Percentiles rank a stretch among this genome's conserved stretches.
Conservation (phyloP, 2,329 filamentous ascomycete species). For the Pseudopyricularia javanii region DNA sequence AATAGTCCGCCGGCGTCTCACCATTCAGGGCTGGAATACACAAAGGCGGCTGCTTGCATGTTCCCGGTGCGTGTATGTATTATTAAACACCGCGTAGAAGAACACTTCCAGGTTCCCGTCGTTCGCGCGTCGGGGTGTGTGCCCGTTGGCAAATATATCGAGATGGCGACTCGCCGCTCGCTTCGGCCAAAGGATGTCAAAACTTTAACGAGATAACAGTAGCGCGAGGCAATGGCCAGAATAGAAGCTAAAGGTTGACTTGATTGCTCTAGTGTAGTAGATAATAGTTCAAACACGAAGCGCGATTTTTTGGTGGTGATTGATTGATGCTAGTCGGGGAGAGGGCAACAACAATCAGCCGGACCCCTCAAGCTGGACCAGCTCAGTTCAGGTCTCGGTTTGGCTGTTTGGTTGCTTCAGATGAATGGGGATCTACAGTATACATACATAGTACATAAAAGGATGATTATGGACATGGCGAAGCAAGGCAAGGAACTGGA, state of each 20-base stretch:
- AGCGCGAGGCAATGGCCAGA: no score
- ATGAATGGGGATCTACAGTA: background rate
- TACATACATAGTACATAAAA: no score
- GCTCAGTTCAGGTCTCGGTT: background rate
- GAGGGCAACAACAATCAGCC: background rate
- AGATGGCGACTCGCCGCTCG: background rate
- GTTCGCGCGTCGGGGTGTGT: background rate
- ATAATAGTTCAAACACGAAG: no score
- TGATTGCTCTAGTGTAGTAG: no score
- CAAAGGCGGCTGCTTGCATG: no score
- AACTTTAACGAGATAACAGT: background rate
- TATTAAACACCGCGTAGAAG: no score
- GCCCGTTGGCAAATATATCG: background rate
- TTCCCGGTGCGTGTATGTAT: no score
- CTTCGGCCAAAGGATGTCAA: background rate
- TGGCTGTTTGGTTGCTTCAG: background rate
- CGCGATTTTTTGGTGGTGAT: background rate
- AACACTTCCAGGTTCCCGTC: no score
- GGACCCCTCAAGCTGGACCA: background rate
- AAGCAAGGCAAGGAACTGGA: background rate
- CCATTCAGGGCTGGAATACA: background rate
- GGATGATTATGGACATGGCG: no score
- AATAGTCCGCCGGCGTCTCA: background rate
- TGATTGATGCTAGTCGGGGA: background rate
- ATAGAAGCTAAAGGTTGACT: no score